A percentile compares a stretch with the other conserved stretches of the same genome.
phyloP scores from a whole-genome alignment of 164 flowering plant genomes.

The Hamamelis virginiana region DNA sequence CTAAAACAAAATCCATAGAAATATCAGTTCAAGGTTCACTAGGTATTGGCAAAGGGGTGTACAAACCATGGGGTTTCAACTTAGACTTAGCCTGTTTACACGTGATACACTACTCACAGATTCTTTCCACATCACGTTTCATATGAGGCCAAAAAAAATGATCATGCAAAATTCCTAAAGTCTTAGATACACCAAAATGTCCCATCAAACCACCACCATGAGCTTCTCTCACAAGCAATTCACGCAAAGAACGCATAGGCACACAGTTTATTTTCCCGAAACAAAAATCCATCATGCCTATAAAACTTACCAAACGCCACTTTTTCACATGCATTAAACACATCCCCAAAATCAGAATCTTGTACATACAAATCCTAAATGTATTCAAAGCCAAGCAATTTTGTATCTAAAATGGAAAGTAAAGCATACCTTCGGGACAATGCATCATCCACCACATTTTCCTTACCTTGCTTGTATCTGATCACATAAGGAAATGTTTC shows the following conservation, averaged over 20 bases:
- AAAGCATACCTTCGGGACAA: constrained; percentile 18
- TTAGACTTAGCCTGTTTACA: too few relatives aligned
- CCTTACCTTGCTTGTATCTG: constrained; percentile 20
- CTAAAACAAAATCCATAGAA: too few relatives aligned
- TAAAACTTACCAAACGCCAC: constrained; percentile 4
- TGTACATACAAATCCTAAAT: constrained; percentile 9
- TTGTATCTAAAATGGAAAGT: constrained; percentile 1
- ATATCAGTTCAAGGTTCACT: not conserved
- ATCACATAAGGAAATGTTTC: constrained; percentile 17
- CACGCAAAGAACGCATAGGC: too few relatives aligned
- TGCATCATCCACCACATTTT: constrained; percentile 23
- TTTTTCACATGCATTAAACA: constrained; percentile 4
- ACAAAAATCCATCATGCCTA: too few relatives aligned
- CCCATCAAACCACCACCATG: too few relatives aligned
- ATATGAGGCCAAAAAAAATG: too few relatives aligned
- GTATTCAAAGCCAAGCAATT: too few relatives aligned
- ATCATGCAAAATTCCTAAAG: too few relatives aligned
- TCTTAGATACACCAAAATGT: too few relatives aligned
- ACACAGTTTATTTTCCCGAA: constrained; percentile 10
- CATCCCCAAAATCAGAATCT: constrained; percentile 19
- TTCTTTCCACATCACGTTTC: too few relatives aligned
- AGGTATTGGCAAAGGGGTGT: not conserved
- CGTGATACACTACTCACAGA: too few relatives aligned
- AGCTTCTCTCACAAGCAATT: too few relatives aligned
- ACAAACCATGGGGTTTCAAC: not conserved